These are phyloP conservation scores for Sporothrix curviconia DNA, from an alignment of 2,329 filamentous ascomycete species.

Conservation along the genomic window DNA sequence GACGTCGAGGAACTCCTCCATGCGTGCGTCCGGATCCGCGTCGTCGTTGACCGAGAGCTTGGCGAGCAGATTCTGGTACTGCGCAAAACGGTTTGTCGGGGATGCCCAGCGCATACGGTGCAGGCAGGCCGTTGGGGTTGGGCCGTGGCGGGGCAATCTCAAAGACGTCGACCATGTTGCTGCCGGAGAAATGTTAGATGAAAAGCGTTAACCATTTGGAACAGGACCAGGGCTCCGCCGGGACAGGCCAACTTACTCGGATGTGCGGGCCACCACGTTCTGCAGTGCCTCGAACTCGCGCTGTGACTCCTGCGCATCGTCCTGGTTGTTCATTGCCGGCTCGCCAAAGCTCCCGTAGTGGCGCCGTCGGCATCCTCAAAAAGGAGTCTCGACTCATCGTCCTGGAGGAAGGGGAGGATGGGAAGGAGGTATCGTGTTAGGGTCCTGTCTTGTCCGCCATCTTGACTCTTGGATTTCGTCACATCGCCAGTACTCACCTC, in stretches of 20 bases:
- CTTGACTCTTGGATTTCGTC: neutral
- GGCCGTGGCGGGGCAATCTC: constrained; percentile 52
- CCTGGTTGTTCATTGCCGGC: constrained; percentile 45
- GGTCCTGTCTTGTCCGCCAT: too few relatives aligned
- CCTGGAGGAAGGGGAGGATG: too few relatives aligned
- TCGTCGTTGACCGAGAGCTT: constrained; percentile 47
- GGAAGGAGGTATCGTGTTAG: neutral
- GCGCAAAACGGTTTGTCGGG: constrained; percentile 50
- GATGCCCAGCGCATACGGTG: constrained; percentile 43
- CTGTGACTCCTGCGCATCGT: constrained; percentile 56
- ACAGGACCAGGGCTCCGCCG: neutral
- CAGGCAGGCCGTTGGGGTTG: constrained; percentile 28
- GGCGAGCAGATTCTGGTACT: constrained; percentile 56
- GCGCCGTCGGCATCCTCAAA: constrained; percentile 54
- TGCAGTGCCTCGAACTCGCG: constrained; percentile 59
- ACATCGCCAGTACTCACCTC: constrained; percentile 39
- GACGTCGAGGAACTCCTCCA: constrained; percentile 33
- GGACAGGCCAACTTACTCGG: constrained; percentile 41
- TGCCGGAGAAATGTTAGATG: constrained; percentile 30
- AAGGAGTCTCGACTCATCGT: constrained; percentile 52
- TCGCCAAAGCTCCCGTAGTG: constrained; percentile 60
- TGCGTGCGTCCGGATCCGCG: constrained; percentile 37
- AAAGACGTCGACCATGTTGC: constrained; percentile 63
- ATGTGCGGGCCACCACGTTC: constrained; percentile 56
- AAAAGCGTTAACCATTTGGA: neutral